These are phyloP conservation scores for Dictyophora rubrovolvata DNA, from an alignment of 768 basidiomycete genomes.

Conservation along the genomic window DNA sequence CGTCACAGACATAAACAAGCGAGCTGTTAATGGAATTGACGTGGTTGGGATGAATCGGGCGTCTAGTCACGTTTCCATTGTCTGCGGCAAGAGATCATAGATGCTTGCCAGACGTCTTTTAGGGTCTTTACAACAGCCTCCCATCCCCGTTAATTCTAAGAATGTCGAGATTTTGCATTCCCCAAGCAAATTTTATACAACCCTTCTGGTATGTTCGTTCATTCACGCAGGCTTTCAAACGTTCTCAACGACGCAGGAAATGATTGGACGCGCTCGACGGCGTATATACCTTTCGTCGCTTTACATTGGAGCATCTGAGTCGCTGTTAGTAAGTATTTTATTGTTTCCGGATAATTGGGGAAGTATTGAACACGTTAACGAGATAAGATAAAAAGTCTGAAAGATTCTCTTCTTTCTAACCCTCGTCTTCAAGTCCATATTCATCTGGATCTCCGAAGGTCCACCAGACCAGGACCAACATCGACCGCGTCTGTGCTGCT, in stretches of 20 bases:
- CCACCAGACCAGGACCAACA: slow-evolving; percentile 61
- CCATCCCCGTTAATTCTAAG: slow-evolving; percentile 33
- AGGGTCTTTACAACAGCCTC: slow-evolving; percentile 29
- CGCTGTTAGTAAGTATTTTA: slow-evolving; percentile 55
- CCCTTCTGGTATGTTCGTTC: slow-evolving; percentile 38
- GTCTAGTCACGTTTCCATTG: neutral
- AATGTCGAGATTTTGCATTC: slow-evolving; percentile 44
- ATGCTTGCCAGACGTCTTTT: slow-evolving; percentile 1
- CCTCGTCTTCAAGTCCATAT: slow-evolving; percentile 57
- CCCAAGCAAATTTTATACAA: slow-evolving; percentile 48
- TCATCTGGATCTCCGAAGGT: slow-evolving; percentile 72
- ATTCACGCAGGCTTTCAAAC: neutral
- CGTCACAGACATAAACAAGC: slow-evolving; percentile 6
- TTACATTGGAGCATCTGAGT: slow-evolving; percentile 76
- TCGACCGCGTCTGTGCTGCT: slow-evolving; percentile 60
- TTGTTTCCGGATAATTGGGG: neutral
- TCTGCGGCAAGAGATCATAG: neutral
- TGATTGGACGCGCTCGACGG: slow-evolving; percentile 64
- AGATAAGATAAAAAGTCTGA: slow-evolving; percentile 79
- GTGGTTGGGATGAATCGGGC: neutral
- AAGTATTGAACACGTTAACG: slow-evolving; percentile 3
- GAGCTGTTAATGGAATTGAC: neutral
- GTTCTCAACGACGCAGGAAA: slow-evolving; percentile 37
- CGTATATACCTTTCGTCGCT: slow-evolving; percentile 86
- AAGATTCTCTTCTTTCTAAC: slow-evolving; percentile 46